Evolutionary conservation across 495 filamentous ascomycete genomes (phyloP), one percentile per base, ranked within the genome.

Genomic region (Penicillium nucicola): DNA sequence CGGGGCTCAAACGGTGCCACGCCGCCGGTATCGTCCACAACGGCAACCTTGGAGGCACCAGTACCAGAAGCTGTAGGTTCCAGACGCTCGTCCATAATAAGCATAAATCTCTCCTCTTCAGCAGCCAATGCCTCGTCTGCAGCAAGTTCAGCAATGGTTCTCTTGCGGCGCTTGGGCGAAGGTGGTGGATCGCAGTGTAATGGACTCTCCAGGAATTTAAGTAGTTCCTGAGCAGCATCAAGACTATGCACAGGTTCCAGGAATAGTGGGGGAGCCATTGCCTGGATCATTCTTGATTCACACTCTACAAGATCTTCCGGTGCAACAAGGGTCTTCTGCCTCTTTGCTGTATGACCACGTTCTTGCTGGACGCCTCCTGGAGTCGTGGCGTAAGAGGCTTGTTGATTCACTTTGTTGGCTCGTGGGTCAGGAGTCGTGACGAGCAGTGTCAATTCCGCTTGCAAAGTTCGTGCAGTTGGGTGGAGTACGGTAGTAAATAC

Each of bases 41-140:
- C 84, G 3, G 83, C 75, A 41, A 86, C 79, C 51, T 84, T 87
- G 1, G 77, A 74, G 18, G 67, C 77, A 34, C 83, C 77, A 13
- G 74, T 77, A 39, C 79, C 73, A 0, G 80, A 77, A 34, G 74
- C 70, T 14, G 78, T 77, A 10, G 85, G 74, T 18, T 83, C 79
- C 38, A 89, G 76, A 12, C 89, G 80, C 58, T 97, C 95, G 48
- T 99, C 93, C 74, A 92, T 84, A 40, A 89, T 86, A 31, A 97
- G 89, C 86, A 97, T 91, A 56, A 90, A 92, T 22, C 88, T 77
- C 64, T 97, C 90, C 62, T 90, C 85, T 38, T 93, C 86, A 10
- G 90, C 91, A 5, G 90, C 90, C 50, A 88, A 72, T 1, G 93
- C 92, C 64, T 97, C 91, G 62, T 97, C 93, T 2, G 91, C 92